Evolutionary conservation across 345 rosid genomes (phyloP).

Genomic region (Erodium maritimum): DNA sequence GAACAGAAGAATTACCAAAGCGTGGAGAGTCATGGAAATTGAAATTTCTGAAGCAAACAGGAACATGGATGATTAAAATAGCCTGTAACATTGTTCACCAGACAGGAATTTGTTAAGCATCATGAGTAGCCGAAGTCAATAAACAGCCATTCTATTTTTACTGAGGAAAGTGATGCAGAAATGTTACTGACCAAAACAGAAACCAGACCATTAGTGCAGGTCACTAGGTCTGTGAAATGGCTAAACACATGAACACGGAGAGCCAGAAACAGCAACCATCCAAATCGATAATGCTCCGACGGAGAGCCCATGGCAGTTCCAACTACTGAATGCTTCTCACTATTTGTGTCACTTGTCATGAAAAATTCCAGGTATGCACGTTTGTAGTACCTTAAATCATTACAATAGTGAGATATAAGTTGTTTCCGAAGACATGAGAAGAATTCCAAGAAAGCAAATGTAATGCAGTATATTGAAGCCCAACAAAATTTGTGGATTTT

Average conservation of each 20-base stretch:
- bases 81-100: conserved; percentile 41
- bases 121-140: too few relatives aligned
- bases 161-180: background rate
- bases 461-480: too few relatives aligned
- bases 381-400: conserved; percentile 48
- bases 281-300: conserved; percentile 60
- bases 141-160: too few relatives aligned
- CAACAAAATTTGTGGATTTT: background rate
- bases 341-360: conserved; percentile 34
- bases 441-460: background rate
- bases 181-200: conserved; percentile 69
- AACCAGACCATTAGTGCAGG: conserved; percentile 77
- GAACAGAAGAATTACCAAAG: conserved; percentile 42
- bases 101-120: background rate
- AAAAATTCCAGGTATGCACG: conserved; percentile 69
- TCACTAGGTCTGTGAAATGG: conserved; percentile 74
- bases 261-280: conserved; percentile 88
- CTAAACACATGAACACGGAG: conserved; percentile 77
- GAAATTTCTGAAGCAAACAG: conserved; percentile 63
- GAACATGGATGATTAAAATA: conserved; percentile 73
- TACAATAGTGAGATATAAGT: background rate
- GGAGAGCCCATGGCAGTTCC: conserved; percentile 26
- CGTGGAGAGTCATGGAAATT: conserved; percentile 39
- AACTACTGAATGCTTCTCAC: conserved; percentile 31
- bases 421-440: background rate